Evolutionary conservation across 163 green algal genomes (phyloP), one percentile per base, ranked within the genome.

Genomic region (Volvox carteri): DNA sequence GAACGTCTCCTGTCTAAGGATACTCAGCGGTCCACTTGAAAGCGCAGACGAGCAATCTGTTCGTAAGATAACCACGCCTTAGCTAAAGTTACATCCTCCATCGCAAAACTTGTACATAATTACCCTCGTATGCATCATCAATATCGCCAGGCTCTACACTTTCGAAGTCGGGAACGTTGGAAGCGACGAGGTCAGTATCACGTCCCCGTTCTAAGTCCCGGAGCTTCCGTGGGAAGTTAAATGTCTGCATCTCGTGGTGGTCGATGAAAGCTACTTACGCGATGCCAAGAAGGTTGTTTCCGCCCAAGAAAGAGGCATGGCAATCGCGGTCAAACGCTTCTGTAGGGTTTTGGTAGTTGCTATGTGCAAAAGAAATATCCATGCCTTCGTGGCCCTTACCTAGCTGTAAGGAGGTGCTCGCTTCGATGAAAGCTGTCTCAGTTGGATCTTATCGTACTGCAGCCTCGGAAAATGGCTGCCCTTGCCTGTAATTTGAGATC

Each of bases 151-250:
- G 30, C 5, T 30, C 50, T 19, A 65, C 2, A 44, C 73, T n/a
- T 0, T 58, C 41, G 9, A 58, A 35, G 42, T 30, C 30, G 9
- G 62, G 46, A 39, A 78, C 30, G 30, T 78, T 44, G 1, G 44
- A 11, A n/a, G 46, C 62, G 9, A 48, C 56, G 21, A 80, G 48
- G 33, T 87, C n/a, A 5, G 46, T 48, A 0, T 44, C 28, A 12
- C 50, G 75, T 37, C 42, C 33, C 9, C 14, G 39, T 39, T 75
- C 83, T 14, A 88, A 37, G 28, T 88, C 83, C 35, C 25, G 19
- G 16, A 88, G 50, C 28, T 81, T 81, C 3, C 50, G 35, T n/a
- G 83, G 83, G 25, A 88, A 81, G 16, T 19, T 62, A 30, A 88
- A 88, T 28, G 77, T 3, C 50, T 23, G 25, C 42, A 78, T 78